Evolutionary conservation across 495 filamentous ascomycete genomes (phyloP).

Genomic region (Penicillium paxilli): DNA sequence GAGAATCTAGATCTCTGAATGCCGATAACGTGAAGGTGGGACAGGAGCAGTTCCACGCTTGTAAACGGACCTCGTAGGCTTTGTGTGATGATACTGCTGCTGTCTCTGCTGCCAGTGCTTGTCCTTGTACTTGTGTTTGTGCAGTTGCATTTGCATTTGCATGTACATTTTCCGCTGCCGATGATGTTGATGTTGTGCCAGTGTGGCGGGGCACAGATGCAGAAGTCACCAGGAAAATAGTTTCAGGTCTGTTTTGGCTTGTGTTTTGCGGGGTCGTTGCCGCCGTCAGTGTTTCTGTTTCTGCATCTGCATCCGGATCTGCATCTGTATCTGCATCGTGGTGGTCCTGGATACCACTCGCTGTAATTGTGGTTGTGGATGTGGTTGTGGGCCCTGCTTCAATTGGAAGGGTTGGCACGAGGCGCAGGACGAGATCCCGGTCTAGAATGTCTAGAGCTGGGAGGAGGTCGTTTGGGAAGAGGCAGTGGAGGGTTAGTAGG

Average conservation of each 20-base stretch:
- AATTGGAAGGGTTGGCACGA: conserved; percentile 19
- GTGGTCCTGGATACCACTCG: neutral
- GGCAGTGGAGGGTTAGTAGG: conserved; percentile 53
- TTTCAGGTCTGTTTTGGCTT: conserved; percentile 14
- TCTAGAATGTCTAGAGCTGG: conserved; percentile 84
- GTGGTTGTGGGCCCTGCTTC: conserved; percentile 1
- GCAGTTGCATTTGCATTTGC: too few species aligned
- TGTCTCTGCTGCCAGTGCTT: neutral
- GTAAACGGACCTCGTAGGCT: conserved; percentile 67
- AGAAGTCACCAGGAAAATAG: conserved; percentile 40
- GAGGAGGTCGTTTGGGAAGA: conserved; percentile 58
- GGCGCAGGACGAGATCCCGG: conserved; percentile 59
- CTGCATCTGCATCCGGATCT: neutral
- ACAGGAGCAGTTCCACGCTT: conserved; percentile 90
- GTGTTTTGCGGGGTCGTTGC: neutral
- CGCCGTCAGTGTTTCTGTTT: neutral
- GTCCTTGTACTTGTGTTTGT: too few species aligned
- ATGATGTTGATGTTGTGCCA: too few species aligned
- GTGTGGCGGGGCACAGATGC: conserved; percentile 49
- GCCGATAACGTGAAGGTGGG: conserved; percentile 74
- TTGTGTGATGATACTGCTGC: conserved; percentile 19
- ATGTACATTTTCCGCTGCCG: too few species aligned
- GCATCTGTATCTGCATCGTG: conserved; percentile 3
- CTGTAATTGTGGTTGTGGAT: neutral
- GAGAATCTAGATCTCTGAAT: conserved; percentile 46